Conservation (phyloP, 768 basidiomycete species). For the Rhodotorula babjevae region DNA sequence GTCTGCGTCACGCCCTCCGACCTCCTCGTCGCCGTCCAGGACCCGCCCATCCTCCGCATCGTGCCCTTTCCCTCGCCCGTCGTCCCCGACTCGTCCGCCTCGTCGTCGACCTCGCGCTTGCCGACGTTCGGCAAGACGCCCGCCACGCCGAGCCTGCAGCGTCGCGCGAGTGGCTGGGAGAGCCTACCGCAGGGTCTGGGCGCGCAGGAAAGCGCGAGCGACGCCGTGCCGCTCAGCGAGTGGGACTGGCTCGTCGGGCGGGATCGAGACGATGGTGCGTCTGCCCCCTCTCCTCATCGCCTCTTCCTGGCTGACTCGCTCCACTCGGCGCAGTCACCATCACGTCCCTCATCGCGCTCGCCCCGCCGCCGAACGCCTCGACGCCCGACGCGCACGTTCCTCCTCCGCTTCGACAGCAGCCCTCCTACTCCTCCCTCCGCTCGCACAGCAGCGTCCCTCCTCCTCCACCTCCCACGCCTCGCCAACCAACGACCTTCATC, state of each 20-base stretch:
- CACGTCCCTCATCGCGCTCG: constrained; percentile 4
- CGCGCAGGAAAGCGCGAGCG: constrained; percentile 1
- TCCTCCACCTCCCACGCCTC: not conserved
- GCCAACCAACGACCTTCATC: constrained; percentile 8
- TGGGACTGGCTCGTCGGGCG: constrained; percentile 36
- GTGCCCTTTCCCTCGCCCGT: constrained; percentile 22
- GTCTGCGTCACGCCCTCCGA: constrained; percentile 24
- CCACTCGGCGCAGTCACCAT: constrained; percentile 11
- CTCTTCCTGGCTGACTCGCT: not conserved
- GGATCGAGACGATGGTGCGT: constrained; percentile 11
- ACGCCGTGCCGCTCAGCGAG: constrained; percentile 23
- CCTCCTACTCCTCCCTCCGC: not conserved
- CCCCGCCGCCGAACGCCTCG: not conserved
- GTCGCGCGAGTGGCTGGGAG: constrained; percentile 5
- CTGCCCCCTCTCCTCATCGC: not conserved
- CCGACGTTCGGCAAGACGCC: not conserved
- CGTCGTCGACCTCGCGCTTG: not conserved
- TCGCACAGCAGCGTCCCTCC: not conserved
- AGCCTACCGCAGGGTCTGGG: not conserved
- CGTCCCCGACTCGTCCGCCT: not conserved
- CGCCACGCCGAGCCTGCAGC: not conserved
- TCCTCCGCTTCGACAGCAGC: not conserved
- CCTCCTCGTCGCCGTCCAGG: constrained; percentile 24
- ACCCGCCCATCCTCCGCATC: constrained; percentile 33
- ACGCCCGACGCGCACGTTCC: no score